Evolutionary conservation across 2,329 filamentous ascomycete genomes (phyloP), one percentile per base, ranked within the genome.

Genomic region (Meredithiella fracta): DNA sequence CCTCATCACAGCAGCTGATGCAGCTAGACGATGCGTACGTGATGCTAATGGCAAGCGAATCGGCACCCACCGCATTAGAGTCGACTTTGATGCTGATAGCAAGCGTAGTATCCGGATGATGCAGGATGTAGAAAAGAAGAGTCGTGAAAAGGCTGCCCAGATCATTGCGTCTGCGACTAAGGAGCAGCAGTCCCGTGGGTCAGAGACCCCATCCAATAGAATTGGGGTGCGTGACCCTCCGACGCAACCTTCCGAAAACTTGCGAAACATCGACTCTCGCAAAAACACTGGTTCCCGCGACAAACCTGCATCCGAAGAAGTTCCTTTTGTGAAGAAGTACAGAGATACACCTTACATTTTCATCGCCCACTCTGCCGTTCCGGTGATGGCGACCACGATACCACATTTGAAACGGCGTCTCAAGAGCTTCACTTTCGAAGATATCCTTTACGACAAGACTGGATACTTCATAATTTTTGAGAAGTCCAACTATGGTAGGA

Each of bases 391-490:
- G 31, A 85, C 87, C 23, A 97, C 91, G 1, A 79, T 96, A 56
- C 81, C 85, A 3, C 92, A 98, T 70, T 77, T 98, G 71, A 87
- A 88, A 70, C 94, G 91, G 68, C 79, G 91, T 53, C 73, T 97
- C 55, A 92, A 91, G 67, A 80, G 82, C 53, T 95, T 86, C 66
- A 75, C 79, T 58, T 87, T 90, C 69, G 82, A 86, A 60, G 82
- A 89, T 52, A 84, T 98, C 53, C 79, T 88, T 34, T 80, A 86
- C 59, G 92, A 98, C 66, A 80, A 80, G 58, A 84, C 81, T 0
- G 92, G 92, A 0, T 98, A 96, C 67, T 97, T 87, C 66, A 80
- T 97, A 54, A 74, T 89, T n/a, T 98, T 98, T 64, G 80, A 86
- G 53, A 84, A 91, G 63, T 86, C 81, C 1, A 77, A 79, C 55